Base-by-base conservation (phyloP, 306 rosid species). In the Cicer chorassanicum region DNA sequence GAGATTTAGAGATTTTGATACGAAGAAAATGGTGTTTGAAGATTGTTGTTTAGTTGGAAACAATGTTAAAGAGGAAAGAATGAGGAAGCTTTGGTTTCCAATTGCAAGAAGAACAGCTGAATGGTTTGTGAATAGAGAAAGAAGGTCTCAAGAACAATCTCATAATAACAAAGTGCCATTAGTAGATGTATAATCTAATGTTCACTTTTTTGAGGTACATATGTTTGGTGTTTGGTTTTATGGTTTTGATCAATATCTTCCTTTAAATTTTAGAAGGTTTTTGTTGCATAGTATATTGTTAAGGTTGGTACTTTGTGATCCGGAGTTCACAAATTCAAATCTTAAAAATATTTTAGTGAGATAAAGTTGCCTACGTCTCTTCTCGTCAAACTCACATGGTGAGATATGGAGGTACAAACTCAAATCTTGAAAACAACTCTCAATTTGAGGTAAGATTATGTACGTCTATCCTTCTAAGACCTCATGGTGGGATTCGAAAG, bases 41-140 rank as follows among this genome's bases (percentile, higher is more conserved):
- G 87, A 85, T 13, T 75, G 84, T 74, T 86, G 84, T 72, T 78
- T 77, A 75, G 18, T 70, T 64, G 89, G 57, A 81, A 82, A 65
- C 73, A 86, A 72, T 76, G 82, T 71, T 7, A 87, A 73, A 77
- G 92, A 87, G 73, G 97, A 91, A 77, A 91, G 88, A 78, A 61
- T 14, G 62, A 86, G 97, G 74, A 84, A 82, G 70, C 78, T 84
- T 81, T 94, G 98, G 98, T 83, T 84, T 72, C 94, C 96, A 34
- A 91, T 94, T 78, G 97, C 97, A 1, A 85, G 73, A 85, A 91
- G 85, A 88, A 94, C 98, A 83, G 95, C 86, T 57, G 89, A 79
- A 64, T 91, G 97, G 98, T 94, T 86, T 91, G 96, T 89, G 75
- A 91, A 87, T 19, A 87, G 98, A 90, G 97, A 90, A 78, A 84